A percentile compares a stretch with the other conserved stretches of the same genome.
Evolutionary conservation across 345 rosid species (phyloP).

Genomic region (Arabidopsis suecica): DNA sequence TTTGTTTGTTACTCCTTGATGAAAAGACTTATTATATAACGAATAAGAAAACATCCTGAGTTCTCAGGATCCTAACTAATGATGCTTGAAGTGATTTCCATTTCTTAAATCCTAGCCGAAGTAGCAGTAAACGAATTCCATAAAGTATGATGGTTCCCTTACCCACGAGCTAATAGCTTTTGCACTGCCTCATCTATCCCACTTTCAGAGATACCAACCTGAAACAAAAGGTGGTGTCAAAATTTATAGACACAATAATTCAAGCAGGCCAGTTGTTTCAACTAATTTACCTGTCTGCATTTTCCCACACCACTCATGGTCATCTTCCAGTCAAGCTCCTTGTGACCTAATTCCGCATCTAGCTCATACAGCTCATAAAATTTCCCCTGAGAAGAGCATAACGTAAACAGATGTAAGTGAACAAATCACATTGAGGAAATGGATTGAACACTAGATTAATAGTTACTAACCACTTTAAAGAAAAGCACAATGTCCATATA

Average conservation of each 20-base stretch:
- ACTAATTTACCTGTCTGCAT: slow-evolving; percentile 86
- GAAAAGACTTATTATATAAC: slow-evolving; percentile 11
- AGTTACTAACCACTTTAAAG: slow-evolving; percentile 94
- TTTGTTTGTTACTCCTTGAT: neutral
- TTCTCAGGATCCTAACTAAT: slow-evolving; percentile 15
- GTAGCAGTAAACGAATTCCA: neutral
- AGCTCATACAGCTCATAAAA: slow-evolving; percentile 95
- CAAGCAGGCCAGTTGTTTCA: slow-evolving; percentile 19
- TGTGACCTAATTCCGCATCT: slow-evolving; percentile 96
- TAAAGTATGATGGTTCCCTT: slow-evolving; percentile 40
- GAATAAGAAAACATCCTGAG: slow-evolving; percentile 1
- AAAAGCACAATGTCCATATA: slow-evolving; percentile 91
- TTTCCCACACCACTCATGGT: slow-evolving; percentile 91
- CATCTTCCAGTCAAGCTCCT: slow-evolving; percentile 95
- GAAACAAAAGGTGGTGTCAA: slow-evolving; percentile 27
- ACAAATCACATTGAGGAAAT: slow-evolving; percentile 12
- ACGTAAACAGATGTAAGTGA: slow-evolving; percentile 30
- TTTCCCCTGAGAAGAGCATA: slow-evolving; percentile 66
- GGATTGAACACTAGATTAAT: neutral
- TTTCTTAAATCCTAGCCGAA: neutral
- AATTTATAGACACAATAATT: slow-evolving; percentile 7
- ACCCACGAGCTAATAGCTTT: slow-evolving; percentile 94
- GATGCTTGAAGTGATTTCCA: neutral
- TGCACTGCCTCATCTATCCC: slow-evolving; percentile 93
- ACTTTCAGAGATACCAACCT: slow-evolving; percentile 90